Percentiles rank a stretch among this genome's conserved stretches.
These are phyloP conservation scores for Tetracentron sinense DNA, from an alignment of 164 flowering plant genomes.

Conservation along the genomic window DNA sequence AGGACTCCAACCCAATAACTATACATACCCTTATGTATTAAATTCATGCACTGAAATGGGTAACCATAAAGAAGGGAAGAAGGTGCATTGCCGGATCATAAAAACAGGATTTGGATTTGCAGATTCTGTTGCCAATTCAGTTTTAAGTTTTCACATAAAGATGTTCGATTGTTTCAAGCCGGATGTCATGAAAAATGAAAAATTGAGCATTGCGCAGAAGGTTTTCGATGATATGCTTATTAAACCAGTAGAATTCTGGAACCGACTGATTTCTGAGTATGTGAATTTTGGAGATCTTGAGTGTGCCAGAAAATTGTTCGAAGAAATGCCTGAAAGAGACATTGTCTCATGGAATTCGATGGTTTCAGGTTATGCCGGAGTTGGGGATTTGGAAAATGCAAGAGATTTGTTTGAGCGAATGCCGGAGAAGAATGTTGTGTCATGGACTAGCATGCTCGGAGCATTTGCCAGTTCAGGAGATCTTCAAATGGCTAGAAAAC, in stretches of 20 bases:
- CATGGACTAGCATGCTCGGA: slow-evolving; percentile 35
- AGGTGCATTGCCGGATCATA: slow-evolving; percentile 35
- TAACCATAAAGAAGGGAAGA: slow-evolving; percentile 19
- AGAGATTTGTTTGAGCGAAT: slow-evolving; percentile 30
- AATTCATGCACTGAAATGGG: slow-evolving; percentile 31
- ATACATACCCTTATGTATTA: slow-evolving; percentile 44
- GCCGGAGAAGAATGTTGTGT: slow-evolving; percentile 37
- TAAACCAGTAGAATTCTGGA: slow-evolving; percentile 34
- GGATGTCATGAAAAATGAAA: not conserved
- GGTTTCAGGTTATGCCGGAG: slow-evolving; percentile 29
- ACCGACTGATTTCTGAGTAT: slow-evolving; percentile 25
- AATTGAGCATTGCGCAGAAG: slow-evolving; percentile 21
- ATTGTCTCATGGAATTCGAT: slow-evolving; percentile 36
- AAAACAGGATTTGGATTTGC: slow-evolving; percentile 36
- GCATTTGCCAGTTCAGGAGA: slow-evolving; percentile 28
- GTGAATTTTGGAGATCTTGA: slow-evolving; percentile 21
- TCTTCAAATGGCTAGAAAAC: slow-evolving; percentile 21
- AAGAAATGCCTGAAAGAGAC: slow-evolving; percentile 31
- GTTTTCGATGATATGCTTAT: slow-evolving; percentile 28
- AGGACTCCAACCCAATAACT: slow-evolving; percentile 38
- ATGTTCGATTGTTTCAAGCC: not conserved
- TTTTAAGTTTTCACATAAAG: slow-evolving; percentile 33
- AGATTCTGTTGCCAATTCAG: slow-evolving; percentile 22
- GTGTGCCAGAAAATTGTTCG: slow-evolving; percentile 22
- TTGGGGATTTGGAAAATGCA: slow-evolving; percentile 26